Base-by-base conservation (phyloP, 192 early-diverging fungal genomes). In the Haplosporangium gracile region DNA sequence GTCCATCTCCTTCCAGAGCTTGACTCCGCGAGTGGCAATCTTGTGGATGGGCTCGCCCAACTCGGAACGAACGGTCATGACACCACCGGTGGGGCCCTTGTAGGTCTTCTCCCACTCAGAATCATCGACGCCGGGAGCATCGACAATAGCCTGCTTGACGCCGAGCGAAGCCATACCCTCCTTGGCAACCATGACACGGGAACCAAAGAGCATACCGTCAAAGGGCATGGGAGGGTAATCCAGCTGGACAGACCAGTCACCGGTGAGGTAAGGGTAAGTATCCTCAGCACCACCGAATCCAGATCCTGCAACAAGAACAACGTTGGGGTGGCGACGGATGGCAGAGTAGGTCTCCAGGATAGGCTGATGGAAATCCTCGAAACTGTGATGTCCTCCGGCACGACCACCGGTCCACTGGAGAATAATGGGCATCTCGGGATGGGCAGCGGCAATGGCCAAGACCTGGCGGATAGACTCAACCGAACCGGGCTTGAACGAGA, bases 371-470 rank as follows among this genome's bases (percentile, higher is more conserved):
- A 98, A 95, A 90, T 99, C 97, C 90, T 98, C 98, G 77, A 95
- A 98, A 80, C 95, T 96, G 93, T 99, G 97, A 88, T 99, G 98
- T 24, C 98, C 98, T 82, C 97, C 98, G 47, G 94, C 97, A 78
- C 97, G 94, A 40, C 98, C 98, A 89, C 98, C 97, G 26, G 98
- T 99, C 98, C 98, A 99, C 89, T 99, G 97, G 74, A 98, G 90
- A 68, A 98, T 91, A 68, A 99, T 92, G 7, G 97, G 95, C 91
- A 97, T 97, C 43, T 93, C 93, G 5, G 94, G 94, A 79, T 96
- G 92, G 42, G 92, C 90, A 77, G 94, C 93, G 65, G 97, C 97
- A 88, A 99, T 97, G 24, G 93, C 85, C 78, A 97, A 92, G 29
- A 97, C 94, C 70, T 95, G 94, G 55, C 95, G 91, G 80, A 98